These are phyloP conservation scores for Amanita jacksonii DNA, from an alignment of 768 basidiomycete genomes.

Conservation along the genomic window DNA sequence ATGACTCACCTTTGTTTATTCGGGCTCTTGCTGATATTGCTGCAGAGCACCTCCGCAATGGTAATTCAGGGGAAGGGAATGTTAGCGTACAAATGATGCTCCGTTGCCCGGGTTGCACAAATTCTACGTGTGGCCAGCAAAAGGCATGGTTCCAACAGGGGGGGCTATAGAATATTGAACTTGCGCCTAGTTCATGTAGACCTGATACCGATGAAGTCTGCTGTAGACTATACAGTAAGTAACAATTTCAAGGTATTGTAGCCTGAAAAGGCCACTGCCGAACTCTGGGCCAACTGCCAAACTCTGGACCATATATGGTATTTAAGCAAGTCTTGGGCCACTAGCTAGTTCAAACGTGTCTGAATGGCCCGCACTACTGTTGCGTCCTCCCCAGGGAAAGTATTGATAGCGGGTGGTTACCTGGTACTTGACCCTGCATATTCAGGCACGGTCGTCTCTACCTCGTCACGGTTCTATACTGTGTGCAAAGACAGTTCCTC, in stretches of 20 bases:
- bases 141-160: slow-evolving; percentile 87
- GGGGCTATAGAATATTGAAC: slow-evolving; percentile 43
- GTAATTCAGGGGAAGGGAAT: slow-evolving; percentile 47
- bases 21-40: slow-evolving; percentile 91
- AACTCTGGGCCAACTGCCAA: too few species aligned
- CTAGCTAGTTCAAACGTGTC: neutral
- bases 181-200: too few species aligned
- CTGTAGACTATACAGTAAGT: too few species aligned
- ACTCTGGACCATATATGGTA: too few species aligned
- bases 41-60: slow-evolving; percentile 64
- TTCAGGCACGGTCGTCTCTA: slow-evolving; percentile 83
- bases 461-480: slow-evolving; percentile 91
- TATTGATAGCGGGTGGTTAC: slow-evolving; percentile 92
- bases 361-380: slow-evolving; percentile 47
- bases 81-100: slow-evolving; percentile 74
- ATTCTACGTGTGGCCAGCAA: slow-evolving; percentile 75
- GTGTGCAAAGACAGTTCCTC: slow-evolving; percentile 38
- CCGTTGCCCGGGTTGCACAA: slow-evolving; percentile 91
- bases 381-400: slow-evolving; percentile 92
- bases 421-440: slow-evolving; percentile 87
- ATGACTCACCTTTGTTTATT: slow-evolving; percentile 93
- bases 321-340: too few species aligned
- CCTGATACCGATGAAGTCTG: too few species aligned
- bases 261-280: too few species aligned
- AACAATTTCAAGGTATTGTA: too few species aligned